phyloP scores from a whole-genome alignment of 2,329 filamentous ascomycete species.

The Ascomycota sp. region DNA sequence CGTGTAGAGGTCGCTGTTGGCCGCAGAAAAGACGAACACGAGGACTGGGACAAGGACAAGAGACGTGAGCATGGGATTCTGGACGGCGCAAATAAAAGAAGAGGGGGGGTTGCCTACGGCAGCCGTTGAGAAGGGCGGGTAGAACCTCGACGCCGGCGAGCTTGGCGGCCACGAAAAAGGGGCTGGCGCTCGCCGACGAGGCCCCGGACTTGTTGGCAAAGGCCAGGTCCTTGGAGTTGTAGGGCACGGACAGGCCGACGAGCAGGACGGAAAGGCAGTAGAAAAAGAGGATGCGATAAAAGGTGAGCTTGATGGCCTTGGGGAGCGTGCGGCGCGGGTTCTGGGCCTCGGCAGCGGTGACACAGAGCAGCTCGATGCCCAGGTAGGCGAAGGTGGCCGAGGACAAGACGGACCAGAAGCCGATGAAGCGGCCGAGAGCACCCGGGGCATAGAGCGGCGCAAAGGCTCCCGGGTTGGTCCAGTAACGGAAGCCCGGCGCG shows the following conservation, averaged over 20 bases:
- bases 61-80: too few relatives aligned
- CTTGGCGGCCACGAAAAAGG: slow-evolving; percentile 53
- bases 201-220: slow-evolving; percentile 26
- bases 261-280: slow-evolving; percentile 54
- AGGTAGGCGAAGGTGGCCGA: slow-evolving; percentile 62
- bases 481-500: slow-evolving; percentile 42
- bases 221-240: slow-evolving; percentile 35
- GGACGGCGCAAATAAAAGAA: too few relatives aligned
- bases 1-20: slow-evolving; percentile 57
- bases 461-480: slow-evolving; percentile 33
- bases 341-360: slow-evolving; percentile 58
- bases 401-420: slow-evolving; percentile 49
- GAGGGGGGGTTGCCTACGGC: slow-evolving; percentile 7
- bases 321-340: slow-evolving; percentile 59
- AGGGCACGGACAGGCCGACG: slow-evolving; percentile 56
- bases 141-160: slow-evolving; percentile 38
- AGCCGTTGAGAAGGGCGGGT: slow-evolving; percentile 48
- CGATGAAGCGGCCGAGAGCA: slow-evolving; percentile 28
- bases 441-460: slow-evolving; percentile 9
- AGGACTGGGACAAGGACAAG: slow-evolving; percentile 19
- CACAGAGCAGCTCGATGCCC: slow-evolving; percentile 54
- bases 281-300: slow-evolving; percentile 64
- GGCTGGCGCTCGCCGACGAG: slow-evolving; percentile 27
- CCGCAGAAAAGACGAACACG: slow-evolving; percentile 56
- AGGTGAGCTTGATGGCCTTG: slow-evolving; percentile 56